Evolutionary conservation across 768 basidiomycete genomes (phyloP), one percentile per base, ranked within the genome.

Genomic region (Boletales sp.): DNA sequence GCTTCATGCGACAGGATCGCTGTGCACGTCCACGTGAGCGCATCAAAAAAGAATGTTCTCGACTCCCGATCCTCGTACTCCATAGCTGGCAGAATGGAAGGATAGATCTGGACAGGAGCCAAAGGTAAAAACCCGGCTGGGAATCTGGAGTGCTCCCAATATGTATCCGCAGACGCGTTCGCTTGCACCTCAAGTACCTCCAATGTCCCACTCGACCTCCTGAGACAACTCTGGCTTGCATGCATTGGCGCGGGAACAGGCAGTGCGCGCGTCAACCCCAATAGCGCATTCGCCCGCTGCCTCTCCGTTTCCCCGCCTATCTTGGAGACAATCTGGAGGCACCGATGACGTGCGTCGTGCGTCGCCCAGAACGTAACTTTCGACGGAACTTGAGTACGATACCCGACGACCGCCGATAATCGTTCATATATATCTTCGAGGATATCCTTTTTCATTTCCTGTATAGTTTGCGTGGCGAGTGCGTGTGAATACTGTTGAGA

Each of bases 281-380:
- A 84, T 19, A 94, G 65, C 0, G 82, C 85, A 31, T 73, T 70
- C 0, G 82, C 83, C 31, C 91, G 75, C 12, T 73, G 72, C 53
- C 75, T 80, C 68, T 94, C 91, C 51, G 69, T 69, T 5, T 74
- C 69, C 0, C 90, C 90, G 1, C 89, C 91, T 34, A 95, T 90
- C 62, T 88, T 89, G 32, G 75, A 73, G 5, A 91, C 82, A 48
- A 94, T 93, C n/a, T 80, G 75, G 17, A 85, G 69, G 58, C 84
- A 86, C 5, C 90, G 78, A 43, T 80, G 77, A 38, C 80, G 79
- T 0, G 90, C 90, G 62, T 93, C 91, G 0, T 67, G 63, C 0
- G 90, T 94, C 6, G 87, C 84, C 87, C 89, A 95, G 52, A 93
- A 91, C 40, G 79, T 74, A 8, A 87, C 71, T 13, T 15, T 8